A percentile compares a stretch with the other conserved stretches of the same genome.
phyloP scores from a whole-genome alignment of 805 yeast species.

The Sugiyamaella qingdaonensis region DNA sequence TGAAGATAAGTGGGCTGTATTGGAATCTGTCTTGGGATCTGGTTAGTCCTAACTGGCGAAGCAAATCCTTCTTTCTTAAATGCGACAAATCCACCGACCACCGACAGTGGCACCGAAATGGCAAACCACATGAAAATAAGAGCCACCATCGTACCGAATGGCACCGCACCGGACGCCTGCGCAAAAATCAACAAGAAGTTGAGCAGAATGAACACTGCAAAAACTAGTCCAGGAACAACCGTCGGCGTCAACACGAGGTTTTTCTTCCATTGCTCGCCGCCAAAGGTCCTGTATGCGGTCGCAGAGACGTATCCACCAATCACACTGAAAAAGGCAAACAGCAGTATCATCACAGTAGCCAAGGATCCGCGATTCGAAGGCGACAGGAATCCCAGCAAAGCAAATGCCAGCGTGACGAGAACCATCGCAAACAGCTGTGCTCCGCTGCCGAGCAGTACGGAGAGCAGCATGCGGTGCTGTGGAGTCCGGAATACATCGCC shows the following conservation, averaged over 20 bases:
- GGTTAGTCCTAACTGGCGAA: slow-evolving; percentile 87
- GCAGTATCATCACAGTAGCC: slow-evolving; percentile 80
- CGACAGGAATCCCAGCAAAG: slow-evolving; percentile 82
- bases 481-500: slow-evolving; percentile 95
- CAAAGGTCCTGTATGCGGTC: slow-evolving; percentile 78
- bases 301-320: slow-evolving; percentile 88
- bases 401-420: slow-evolving; percentile 67
- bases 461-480: slow-evolving; percentile 58
- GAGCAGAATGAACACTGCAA: slow-evolving; percentile 58
- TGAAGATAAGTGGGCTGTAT: slow-evolving; percentile 79
- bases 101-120: slow-evolving; percentile 78
- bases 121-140: slow-evolving; percentile 80
- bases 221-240: slow-evolving; percentile 76
- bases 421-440: slow-evolving; percentile 76
- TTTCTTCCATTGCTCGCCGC: slow-evolving; percentile 86
- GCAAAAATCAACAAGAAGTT: slow-evolving; percentile 78
- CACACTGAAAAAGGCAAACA: slow-evolving; percentile 76
- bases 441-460: slow-evolving; percentile 86
- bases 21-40: slow-evolving; percentile 95
- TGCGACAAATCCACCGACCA: slow-evolving; percentile 77
- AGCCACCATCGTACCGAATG: slow-evolving; percentile 82
- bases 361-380: slow-evolving; percentile 95
- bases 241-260: slow-evolving; percentile 80
- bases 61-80: slow-evolving; percentile 53
- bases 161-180: slow-evolving; percentile 90